Evolutionary conservation across 306 rosid genomes (phyloP), one percentile per base, ranked within the genome.

Genomic region (Cucurbita moschata): DNA sequence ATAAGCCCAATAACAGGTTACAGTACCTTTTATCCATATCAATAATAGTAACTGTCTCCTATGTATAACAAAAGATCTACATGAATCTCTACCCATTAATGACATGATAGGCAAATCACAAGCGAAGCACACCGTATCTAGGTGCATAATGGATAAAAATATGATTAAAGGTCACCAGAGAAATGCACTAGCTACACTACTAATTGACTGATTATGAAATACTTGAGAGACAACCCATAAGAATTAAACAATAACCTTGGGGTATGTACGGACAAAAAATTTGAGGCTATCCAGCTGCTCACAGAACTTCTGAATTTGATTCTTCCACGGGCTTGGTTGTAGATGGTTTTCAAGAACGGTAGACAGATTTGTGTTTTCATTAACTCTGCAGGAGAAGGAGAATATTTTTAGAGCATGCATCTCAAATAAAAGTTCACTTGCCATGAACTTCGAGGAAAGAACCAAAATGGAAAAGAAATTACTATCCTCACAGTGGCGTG

Each of bases 311-410:
- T 71, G 84, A 70, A 90, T 85, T 77, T 77, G 84, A 78, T 84
- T 86, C 76, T 84, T 86, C 96, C 92, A 92, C 26, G 96, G 92
- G 49, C 92, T 87, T 38, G 89, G 91, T 67, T 82, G 79, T 55
- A 94, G 86, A 84, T 89, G 98, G 74, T 85, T 84, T 79, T 78
- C 92, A 14, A 94, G 75, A 77, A 82, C 37, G 51, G 97, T 75
- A 79, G 56, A 37, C 19, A 94, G 78, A 60, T 72, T 89, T 39
- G 64, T 43, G 80, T 84, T 85, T 82, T 94, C 97, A 80, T 77
- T 53, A 13, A 90, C 84, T 47, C 98, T 94, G 85, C 63, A 81
- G 60, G n/a, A 16, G 9, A 70, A 10, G 46, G 60, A 51, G 26
- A 70, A 52, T 49, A 16, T 15, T 70, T 26, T n/a, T 16, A 50